Base-by-base conservation (phyloP, 2,329 filamentous ascomycete genomes). In the Beauveria pseudobassiana region DNA sequence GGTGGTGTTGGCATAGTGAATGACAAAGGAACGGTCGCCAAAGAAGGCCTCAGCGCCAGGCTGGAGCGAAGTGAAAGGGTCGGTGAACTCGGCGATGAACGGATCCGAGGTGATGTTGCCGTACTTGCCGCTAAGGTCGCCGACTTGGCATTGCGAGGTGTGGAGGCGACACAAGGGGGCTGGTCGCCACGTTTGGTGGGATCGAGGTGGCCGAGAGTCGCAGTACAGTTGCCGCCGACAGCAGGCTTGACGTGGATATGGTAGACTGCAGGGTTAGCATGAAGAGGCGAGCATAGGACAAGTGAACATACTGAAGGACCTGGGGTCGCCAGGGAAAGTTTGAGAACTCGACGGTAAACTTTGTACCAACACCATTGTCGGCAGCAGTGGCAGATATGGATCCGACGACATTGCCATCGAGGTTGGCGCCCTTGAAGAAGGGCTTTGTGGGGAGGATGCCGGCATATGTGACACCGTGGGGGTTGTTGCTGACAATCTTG, bases 41-140 rank as follows among this genome's bases (percentile, higher is more conserved):
- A 89, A 82, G 77, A 85, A 90, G 56, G 82, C 76, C 7, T 77
- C 77, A 46, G 77, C 73, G 42, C 78, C 80, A 16, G 77, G 70
- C 49, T 75, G 68, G 38, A 85, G 80, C 4, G 85, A 84, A n/a
- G 80, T 75, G 69, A 80, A 89, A 24, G 74, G 71, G 69, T 90
- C 87, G 63, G 73, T 69, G 74, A 83, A 88, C 54, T 73, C 75
- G 61, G 71, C 73, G 30, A 71, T 69, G 69, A 80, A 86, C 14
- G 80, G 76, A 64, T 80, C 78, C 30, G 73, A 71, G 28, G 73
- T 77, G 68, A 89, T 82, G 63, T 79, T 79, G 64, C 88, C 88
- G 68, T 88, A 78, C 77, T 93, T 93, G 70, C 90, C 90, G 67
- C 84, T 83, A 61, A 92, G 78, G 71, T 93, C 90, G 65, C 90